A percentile compares a stretch with the other conserved stretches of the same genome.
Conservation (phyloP, 441 rosid genomes). For the Gossypium lobatum region DNA sequence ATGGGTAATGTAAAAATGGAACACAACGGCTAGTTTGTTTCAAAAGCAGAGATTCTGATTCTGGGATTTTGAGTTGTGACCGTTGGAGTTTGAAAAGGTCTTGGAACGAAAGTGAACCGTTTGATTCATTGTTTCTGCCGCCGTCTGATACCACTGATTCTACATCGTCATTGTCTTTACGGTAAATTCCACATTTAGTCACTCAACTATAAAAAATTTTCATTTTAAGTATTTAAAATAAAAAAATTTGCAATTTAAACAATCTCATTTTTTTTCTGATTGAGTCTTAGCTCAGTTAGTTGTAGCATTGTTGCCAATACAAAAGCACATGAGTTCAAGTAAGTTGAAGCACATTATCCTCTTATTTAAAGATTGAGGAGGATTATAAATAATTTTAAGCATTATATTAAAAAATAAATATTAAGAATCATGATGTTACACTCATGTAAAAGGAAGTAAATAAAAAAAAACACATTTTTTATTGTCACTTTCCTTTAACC, state of each 20-base stretch:
- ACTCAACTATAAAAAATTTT: too few species aligned
- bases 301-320: accelerated
- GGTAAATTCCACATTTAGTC: not conserved
- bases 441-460: accelerated
- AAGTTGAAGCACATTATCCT: accelerated
- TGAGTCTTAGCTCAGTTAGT: too few species aligned
- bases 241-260: too few species aligned
- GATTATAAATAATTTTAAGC: accelerated
- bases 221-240: too few species aligned
- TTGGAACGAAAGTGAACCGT: slow-evolving; percentile 10
- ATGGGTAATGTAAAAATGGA: not conserved
- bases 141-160: not conserved
- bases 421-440: too few species aligned
- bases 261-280: accelerated
- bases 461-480: too few species aligned
- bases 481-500: too few species aligned
- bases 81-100: slow-evolving; percentile 24
- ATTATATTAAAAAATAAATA: too few species aligned
- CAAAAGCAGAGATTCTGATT: not conserved
- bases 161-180: not conserved
- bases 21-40: slow-evolving; percentile 34
- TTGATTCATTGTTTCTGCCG: not conserved
- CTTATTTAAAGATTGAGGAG: too few species aligned
- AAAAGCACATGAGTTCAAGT: accelerated
- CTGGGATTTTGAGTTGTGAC: slow-evolving; percentile 16